Base-by-base conservation (phyloP, 164 flowering plant species). In the Aristolochia contorta region DNA sequence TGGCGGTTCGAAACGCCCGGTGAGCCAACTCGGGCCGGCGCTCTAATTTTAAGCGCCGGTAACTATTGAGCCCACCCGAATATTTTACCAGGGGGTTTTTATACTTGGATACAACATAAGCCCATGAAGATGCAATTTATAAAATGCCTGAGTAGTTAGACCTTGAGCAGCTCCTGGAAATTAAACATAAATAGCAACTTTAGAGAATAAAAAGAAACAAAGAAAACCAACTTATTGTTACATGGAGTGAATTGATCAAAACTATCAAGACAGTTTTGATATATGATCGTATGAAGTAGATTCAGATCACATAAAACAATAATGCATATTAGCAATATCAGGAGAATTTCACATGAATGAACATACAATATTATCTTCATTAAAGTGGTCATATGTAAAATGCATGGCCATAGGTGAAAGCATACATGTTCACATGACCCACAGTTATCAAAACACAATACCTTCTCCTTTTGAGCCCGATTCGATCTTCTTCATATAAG, bases 381-480 rank as follows among this genome's bases (percentile, higher is more conserved):
- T 22, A n/a, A n/a, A n/a, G n/a, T 54, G 19, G 56, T 5, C 30
- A 37, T n/a, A n/a, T 37, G 9, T 8, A 37, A 12, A 24, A 56
- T 27, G 6, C 18, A 24, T 24, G n/a, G 20, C n/a, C 41, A 3
- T 14, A 14, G 58, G 20, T 24, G 37, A 24, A 21, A 32, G 6
- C 41, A 15, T 18, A 37, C 41, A 4, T 18, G 60, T 4, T 20
- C 58, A n/a, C n/a, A 21, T 25, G 56, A 32, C 3, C 32, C 23
- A 54, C 32, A 21, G 4, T 21, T 56, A 56, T 21, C 30, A 32
- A 16, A 32, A 43, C 18, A 18, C 5, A n/a, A 10, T 83, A 89
- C 98, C 98, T 92, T 87, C 72, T 89, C 98, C 60, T 92, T 92
- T 80, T 87, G 96, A 64, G 89, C 89, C 77, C 50, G 81, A 49